Evolutionary conservation across 164 flowering plant genomes (phyloP).

Genomic region (Paratinospora sagittata): DNA sequence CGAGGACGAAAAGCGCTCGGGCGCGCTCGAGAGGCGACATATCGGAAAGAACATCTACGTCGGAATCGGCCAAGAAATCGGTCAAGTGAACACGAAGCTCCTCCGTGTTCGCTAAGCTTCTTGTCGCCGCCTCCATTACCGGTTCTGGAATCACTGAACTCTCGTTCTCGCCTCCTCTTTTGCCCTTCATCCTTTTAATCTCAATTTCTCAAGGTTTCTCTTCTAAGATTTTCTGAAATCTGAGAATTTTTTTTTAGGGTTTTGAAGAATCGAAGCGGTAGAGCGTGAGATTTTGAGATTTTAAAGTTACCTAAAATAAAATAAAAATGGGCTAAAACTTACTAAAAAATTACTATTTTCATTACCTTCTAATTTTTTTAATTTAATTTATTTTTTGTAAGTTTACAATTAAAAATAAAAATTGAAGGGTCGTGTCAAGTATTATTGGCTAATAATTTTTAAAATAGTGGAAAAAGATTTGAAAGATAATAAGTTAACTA

Average conservation of each 20-base stretch:
- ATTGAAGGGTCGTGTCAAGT: no score
- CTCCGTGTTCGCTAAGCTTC: conserved; percentile 39
- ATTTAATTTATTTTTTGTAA: no score
- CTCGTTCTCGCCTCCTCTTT: conserved; percentile 11
- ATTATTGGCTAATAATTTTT: no score
- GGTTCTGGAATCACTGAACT: conserved; percentile 50
- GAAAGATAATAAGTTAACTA: no score
- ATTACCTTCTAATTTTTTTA: no score
- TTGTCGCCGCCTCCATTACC: conserved; percentile 44
- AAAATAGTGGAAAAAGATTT: no score
- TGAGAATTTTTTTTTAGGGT: background rate
- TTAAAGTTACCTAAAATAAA: no score
- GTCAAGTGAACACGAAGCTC: conserved; percentile 38
- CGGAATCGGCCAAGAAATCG: conserved; percentile 41
- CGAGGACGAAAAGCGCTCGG: conserved; percentile 50
- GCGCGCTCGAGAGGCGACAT: conserved; percentile 73
- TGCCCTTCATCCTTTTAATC: background rate
- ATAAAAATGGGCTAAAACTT: no score
- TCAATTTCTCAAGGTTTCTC: no score
- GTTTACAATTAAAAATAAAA: no score
- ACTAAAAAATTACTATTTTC: no score
- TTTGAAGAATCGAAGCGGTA: background rate
- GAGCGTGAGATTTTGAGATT: background rate
- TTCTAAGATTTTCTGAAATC: background rate
- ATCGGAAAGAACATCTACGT: conserved; percentile 48